Evolutionary conservation across 129 eudicot genomes (phyloP), one percentile per base, ranked within the genome.

Genomic region (Glebionis coronaria): DNA sequence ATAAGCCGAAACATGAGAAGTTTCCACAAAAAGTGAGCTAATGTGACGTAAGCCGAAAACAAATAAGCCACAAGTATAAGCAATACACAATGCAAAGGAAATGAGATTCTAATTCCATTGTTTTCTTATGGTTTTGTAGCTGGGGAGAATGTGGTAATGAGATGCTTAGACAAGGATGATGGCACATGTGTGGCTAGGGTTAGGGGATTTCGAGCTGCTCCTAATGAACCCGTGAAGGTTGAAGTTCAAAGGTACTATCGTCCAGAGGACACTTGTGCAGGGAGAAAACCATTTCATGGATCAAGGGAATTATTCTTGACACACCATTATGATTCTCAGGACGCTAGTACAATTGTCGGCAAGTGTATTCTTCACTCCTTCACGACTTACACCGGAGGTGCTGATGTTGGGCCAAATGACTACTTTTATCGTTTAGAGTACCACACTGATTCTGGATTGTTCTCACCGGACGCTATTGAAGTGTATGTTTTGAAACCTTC

Each of bases 271-370:
- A 72, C 91, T 0, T 56, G 67, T 12, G 91, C 89, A 59, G 91
- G 96, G 67, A 75, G 96, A 61, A 72, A 81, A 35, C 82, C 70
- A 63, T 88, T 82, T 76, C 89, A 88, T 78, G 91, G 91, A 44
- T 56, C 68, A 0, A 85, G 82, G 65, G 96, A 85, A 63, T 61
- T 88, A 25, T 82, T 88, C 75, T 64, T 82, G 69, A 85, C 91
- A 0, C 89, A 88, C 56, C 96, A 85, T 61, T 70, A 54, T 60
- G 91, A 82, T 67, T 68, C 61, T 67, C 91, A 88, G 68, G 82
- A 87, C 70, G 87, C 82, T 53, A 55, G 80, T 44, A 82, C 88
- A 28, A 85, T 88, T 56, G 88, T 80, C 55, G 87, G 78, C 12
- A 85, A 80, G 49, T 84, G 91, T 72, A 68, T 70, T 14, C 91